Percentiles rank a stretch among this genome's conserved stretches.
These are phyloP conservation scores for Prototheca wickerhamii DNA, from an alignment of 163 green algal genomes.

Conservation along the genomic window DNA sequence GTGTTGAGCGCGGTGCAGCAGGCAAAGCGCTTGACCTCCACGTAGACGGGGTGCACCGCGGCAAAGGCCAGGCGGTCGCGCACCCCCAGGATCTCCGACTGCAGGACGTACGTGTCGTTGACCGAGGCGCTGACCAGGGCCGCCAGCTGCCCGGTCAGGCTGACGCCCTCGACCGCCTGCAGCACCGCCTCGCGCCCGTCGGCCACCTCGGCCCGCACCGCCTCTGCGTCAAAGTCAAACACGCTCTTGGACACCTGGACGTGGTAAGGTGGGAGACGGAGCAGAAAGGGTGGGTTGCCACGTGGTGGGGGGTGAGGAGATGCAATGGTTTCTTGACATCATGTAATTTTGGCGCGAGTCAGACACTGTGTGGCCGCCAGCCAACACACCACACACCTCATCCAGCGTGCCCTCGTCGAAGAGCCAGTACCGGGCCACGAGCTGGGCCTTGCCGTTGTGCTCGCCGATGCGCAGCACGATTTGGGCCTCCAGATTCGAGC, in stretches of 20 bases:
- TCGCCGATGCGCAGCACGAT: conserved; percentile 14
- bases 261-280: too few relatives aligned
- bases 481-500: conserved; percentile 26
- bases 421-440: conserved; percentile 24
- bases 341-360: too few relatives aligned
- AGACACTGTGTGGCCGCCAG: not conserved
- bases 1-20: conserved; percentile 31
- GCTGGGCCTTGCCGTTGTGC: not conserved
- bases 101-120: not conserved
- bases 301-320: too few relatives aligned
- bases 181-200: conserved; percentile 9
- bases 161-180: conserved; percentile 2
- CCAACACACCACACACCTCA: not conserved
- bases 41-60: conserved; percentile 26
- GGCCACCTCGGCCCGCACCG: conserved; percentile 13
- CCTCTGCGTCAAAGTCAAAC: conserved; percentile 16
- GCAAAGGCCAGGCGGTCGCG: conserved; percentile 6
- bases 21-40: conserved; percentile 18
- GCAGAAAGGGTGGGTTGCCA: too few relatives aligned
- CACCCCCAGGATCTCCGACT: not conserved
- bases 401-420: conserved; percentile 4
- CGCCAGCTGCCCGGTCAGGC: conserved; percentile 16
- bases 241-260: conserved; percentile 8
- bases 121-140: conserved; percentile 2
- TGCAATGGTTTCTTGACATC: too few relatives aligned